Percentiles rank a stretch among this genome's conserved stretches.
Conservation (phyloP, 2,329 filamentous ascomycete species). For the Botrytis medusae region DNA sequence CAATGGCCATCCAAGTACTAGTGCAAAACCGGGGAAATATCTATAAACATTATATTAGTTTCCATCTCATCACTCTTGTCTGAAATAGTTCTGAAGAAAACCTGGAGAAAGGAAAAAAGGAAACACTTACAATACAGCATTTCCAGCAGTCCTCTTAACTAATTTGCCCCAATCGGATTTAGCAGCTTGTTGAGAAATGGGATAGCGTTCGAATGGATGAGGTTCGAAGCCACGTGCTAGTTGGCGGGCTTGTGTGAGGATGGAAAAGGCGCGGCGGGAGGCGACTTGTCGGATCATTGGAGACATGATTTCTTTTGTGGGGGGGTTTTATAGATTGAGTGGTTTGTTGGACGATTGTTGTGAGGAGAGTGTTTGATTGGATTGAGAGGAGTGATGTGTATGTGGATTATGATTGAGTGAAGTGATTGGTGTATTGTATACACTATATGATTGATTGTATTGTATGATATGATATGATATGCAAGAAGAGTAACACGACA, state of each 20-base stretch:
- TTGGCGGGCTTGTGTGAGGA: slow-evolving; percentile 13
- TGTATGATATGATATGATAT: not conserved
- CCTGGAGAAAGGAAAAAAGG: too few relatives aligned
- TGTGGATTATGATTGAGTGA: not conserved
- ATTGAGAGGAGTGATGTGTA: not conserved
- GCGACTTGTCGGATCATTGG: slow-evolving; percentile 16
- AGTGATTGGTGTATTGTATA: not conserved
- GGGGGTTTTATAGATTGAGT: not conserved
- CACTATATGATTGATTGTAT: slow-evolving; percentile 3
- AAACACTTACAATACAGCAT: slow-evolving; percentile 18
- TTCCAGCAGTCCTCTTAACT: not conserved
- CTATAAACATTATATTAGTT: not conserved
- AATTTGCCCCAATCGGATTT: slow-evolving; percentile 11
- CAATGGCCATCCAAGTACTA: slow-evolving; percentile 23
- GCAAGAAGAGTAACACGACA: not conserved
- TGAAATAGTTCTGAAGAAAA: fast-evolving
- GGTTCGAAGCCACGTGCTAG: slow-evolving; percentile 16
- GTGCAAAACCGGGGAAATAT: slow-evolving; percentile 18
- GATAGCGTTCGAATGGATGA: slow-evolving; percentile 19
- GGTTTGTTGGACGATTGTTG: not conserved
- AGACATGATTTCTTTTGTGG: slow-evolving; percentile 9
- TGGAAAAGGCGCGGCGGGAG: slow-evolving; percentile 19
- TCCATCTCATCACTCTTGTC: not conserved
- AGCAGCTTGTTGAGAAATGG: slow-evolving; percentile 13
- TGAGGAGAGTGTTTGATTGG: not conserved